Evolutionary conservation across 2,329 filamentous ascomycete genomes (phyloP).

Genomic region (Camptophora hylomeconis): DNA sequence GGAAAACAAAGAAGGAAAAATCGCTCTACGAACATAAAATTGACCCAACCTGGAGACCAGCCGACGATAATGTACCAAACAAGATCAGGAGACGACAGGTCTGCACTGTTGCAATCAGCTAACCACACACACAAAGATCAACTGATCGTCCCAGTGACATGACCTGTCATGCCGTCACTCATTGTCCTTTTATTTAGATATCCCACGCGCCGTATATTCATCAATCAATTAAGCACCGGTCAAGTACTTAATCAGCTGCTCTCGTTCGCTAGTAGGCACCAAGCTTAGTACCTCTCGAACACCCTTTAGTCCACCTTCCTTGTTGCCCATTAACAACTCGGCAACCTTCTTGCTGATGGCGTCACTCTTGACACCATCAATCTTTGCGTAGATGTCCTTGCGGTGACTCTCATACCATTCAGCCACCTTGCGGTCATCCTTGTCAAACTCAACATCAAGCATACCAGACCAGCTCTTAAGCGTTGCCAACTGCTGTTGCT

Average conservation of each 20-base stretch:
- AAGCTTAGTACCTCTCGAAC: constrained; percentile 75
- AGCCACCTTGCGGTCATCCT: constrained; percentile 70
- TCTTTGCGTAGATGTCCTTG: constrained; percentile 67
- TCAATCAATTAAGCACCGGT: constrained; percentile 7
- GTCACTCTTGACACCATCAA: constrained; percentile 71
- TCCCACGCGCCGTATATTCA: background rate
- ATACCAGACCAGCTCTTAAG: constrained; percentile 76
- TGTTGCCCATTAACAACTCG: constrained; percentile 51
- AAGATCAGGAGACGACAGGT: too few relatives aligned
- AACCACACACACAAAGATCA: too few relatives aligned
- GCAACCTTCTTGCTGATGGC: constrained; percentile 58
- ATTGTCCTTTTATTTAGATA: too few relatives aligned
- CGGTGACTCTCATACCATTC: constrained; percentile 95
- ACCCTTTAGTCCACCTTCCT: constrained; percentile 64
- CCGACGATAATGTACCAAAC: too few relatives aligned
- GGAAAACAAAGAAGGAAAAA: too few relatives aligned
- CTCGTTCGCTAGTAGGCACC: constrained; percentile 77
- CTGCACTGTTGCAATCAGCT: too few relatives aligned
- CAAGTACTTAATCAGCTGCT: constrained; percentile 56
- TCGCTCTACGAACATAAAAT: too few relatives aligned
- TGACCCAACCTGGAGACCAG: too few relatives aligned
- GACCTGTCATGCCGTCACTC: too few relatives aligned
- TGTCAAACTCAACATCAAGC: constrained; percentile 52
- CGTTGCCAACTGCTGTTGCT: constrained; percentile 56
- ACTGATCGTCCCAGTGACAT: too few relatives aligned